These are phyloP conservation scores for Trichosporon asahii DNA, from an alignment of 1,284 basidiomycete species.

Conservation along the genomic window DNA sequence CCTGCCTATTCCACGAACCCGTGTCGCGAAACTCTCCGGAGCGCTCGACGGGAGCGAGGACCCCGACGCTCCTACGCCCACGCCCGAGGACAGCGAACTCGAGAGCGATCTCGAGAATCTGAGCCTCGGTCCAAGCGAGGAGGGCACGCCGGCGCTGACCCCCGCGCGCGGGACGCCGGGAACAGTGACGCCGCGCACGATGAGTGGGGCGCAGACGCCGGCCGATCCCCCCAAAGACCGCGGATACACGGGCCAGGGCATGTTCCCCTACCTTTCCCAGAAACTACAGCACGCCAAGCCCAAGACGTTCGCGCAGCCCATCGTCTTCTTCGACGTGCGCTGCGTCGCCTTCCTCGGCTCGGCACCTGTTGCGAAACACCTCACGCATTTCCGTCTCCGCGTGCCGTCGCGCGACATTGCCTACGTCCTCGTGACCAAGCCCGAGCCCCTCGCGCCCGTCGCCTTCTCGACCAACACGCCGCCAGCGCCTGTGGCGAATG, in stretches of 20 bases:
- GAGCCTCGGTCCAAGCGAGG: conserved; percentile 14
- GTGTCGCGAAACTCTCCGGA: conserved; percentile 16
- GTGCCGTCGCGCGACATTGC: conserved; percentile 50
- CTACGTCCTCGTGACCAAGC: conserved; percentile 36
- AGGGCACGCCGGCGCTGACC: conserved; percentile 2
- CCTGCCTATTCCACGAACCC: conserved; percentile 37
- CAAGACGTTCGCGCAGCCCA: conserved; percentile 52
- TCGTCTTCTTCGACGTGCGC: conserved; percentile 53
- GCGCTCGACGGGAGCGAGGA: conserved; percentile 11
- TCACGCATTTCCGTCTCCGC: conserved; percentile 49
- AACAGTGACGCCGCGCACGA: conserved; percentile 28
- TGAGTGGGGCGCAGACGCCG: conserved; percentile 26
- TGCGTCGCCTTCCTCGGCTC: conserved; percentile 48
- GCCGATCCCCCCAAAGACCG: conserved; percentile 25
- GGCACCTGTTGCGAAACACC: conserved; percentile 40
- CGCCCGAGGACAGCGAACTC: neutral
- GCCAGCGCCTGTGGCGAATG: conserved; percentile 6
- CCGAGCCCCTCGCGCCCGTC: conserved; percentile 8
- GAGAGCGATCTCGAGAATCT: conserved; percentile 20
- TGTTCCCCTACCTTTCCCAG: conserved; percentile 48
- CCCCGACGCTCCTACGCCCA: neutral
- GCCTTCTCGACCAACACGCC: conserved; percentile 1
- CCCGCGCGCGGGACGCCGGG: conserved; percentile 1
- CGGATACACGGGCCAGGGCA: conserved; percentile 50
- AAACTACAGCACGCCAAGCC: conserved; percentile 40